A percentile compares a stretch with the other conserved stretches of the same genome.
Conservation (phyloP, 345 rosid genomes). For the Fremontodendron californicum region DNA sequence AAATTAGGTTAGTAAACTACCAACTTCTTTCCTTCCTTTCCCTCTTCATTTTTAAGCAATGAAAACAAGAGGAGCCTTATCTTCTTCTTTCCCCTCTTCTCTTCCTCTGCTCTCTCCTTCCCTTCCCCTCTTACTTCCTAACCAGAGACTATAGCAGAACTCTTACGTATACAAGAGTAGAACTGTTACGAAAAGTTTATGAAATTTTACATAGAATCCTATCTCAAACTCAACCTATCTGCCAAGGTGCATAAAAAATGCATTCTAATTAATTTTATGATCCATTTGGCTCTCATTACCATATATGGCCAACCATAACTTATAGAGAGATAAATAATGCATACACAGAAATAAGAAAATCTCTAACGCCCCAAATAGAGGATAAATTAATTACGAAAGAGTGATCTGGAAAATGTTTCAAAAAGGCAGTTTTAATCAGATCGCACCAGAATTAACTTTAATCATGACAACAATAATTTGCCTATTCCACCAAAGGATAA, state of each 20-base stretch:
- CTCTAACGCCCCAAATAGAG: background rate
- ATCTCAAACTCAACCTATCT: background rate
- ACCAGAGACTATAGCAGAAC: background rate
- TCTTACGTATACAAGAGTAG: background rate
- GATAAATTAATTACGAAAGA: background rate
- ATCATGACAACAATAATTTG: background rate
- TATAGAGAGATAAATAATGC: background rate
- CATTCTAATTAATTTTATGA: background rate
- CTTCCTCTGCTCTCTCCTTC: background rate
- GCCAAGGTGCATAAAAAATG: too few relatives aligned
- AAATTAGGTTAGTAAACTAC: background rate
- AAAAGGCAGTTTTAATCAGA: background rate
- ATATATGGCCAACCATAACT: background rate
- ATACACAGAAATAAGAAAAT: background rate
- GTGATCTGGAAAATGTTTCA: background rate
- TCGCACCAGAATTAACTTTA: background rate
- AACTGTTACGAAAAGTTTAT: background rate
- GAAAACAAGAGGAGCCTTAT: background rate
- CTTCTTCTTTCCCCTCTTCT: background rate
- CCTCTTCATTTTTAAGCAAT: slow-evolving; percentile 8
- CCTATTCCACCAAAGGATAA: background rate
- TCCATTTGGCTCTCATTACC: slow-evolving; percentile 9
- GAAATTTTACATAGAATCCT: background rate
- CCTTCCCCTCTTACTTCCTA: background rate
- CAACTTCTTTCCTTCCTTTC: background rate